Conservation (phyloP, 176 grass and related monocot genomes). For the Urochloa ruziziensis region DNA sequence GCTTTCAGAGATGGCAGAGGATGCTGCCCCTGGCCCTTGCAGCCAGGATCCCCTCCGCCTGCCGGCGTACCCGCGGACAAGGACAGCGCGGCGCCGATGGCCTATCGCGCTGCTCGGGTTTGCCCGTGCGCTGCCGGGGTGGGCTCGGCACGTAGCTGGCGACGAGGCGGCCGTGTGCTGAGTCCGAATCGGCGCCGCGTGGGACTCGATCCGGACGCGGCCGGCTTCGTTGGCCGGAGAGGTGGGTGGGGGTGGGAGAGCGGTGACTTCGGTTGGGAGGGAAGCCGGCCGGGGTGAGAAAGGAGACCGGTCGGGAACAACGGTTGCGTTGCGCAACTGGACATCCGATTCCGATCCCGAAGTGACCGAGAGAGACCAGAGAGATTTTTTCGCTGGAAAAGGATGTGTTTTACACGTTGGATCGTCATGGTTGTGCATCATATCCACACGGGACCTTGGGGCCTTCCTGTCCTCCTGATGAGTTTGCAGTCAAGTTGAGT, state of each 20-base stretch:
- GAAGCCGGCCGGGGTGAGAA: background rate
- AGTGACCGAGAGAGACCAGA: background rate
- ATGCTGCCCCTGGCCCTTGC: background rate
- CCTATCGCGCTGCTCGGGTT: background rate
- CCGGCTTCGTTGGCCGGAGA: background rate
- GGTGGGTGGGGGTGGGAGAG: background rate
- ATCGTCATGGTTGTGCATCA: conserved; percentile 36
- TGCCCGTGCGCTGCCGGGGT: background rate
- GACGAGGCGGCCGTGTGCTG: conserved; percentile 37
- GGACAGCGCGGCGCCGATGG: background rate
- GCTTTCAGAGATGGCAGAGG: background rate
- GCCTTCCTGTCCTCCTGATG: background rate
- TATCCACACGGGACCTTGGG: background rate
- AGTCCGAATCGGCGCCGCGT: conserved; percentile 36
- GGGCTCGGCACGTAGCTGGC: conserved; percentile 2
- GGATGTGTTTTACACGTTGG: conserved; percentile 40
- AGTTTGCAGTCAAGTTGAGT: background rate
- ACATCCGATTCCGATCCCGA: background rate
- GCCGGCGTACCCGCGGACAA: conserved; percentile 24
- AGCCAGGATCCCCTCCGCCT: background rate
- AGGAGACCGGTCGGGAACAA: background rate
- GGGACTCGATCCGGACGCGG: conserved; percentile 4
- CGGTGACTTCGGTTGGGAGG: conserved; percentile 28
- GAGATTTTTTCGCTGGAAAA: conserved; percentile 31
- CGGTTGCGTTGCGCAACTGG: background rate